Percentiles rank a stretch among this genome's conserved stretches.
These are phyloP conservation scores for Leptographium flavum DNA, from an alignment of 2,329 filamentous ascomycete genomes.

Conservation along the genomic window DNA sequence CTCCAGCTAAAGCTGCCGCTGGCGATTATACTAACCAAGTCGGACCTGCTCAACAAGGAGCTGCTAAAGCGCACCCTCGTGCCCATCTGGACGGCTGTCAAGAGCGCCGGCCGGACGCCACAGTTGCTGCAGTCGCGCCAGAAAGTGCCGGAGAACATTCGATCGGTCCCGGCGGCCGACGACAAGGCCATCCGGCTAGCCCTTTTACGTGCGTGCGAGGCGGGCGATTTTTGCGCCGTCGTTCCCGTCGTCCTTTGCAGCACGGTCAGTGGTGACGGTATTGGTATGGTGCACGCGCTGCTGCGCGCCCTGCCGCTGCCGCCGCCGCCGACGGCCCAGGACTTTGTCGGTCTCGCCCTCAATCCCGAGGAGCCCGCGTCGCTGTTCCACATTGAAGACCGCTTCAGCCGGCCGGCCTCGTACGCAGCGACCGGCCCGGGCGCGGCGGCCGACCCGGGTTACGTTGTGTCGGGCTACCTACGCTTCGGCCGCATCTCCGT, in stretches of 20 bases:
- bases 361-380: slow-evolving; percentile 46
- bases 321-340: slow-evolving; percentile 33
- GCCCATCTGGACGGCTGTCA: slow-evolving; percentile 63
- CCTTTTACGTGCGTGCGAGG: slow-evolving; percentile 33
- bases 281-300: slow-evolving; percentile 69
- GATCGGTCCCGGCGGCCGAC: slow-evolving; percentile 41
- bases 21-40: slow-evolving; percentile 75
- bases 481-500: slow-evolving; percentile 65
- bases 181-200: slow-evolving; percentile 41
- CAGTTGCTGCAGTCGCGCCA: slow-evolving; percentile 52
- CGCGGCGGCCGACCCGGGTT: slow-evolving; percentile 34
- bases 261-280: slow-evolving; percentile 69
- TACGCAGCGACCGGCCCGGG: slow-evolving; percentile 33
- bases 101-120: slow-evolving; percentile 59
- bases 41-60: slow-evolving; percentile 58
- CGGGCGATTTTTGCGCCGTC: slow-evolving; percentile 28
- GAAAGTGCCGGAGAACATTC: slow-evolving; percentile 29
- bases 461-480: slow-evolving; percentile 75
- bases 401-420: slow-evolving; percentile 60
- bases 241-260: slow-evolving; percentile 85
- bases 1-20: slow-evolving; percentile 66
- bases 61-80: slow-evolving; percentile 57
- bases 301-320: slow-evolving; percentile 63
- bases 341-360: slow-evolving; percentile 38
- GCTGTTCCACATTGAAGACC: slow-evolving; percentile 83